These are phyloP conservation scores for Nidula microcarpa DNA, from an alignment of 768 basidiomycete species.

Conservation along the genomic window DNA sequence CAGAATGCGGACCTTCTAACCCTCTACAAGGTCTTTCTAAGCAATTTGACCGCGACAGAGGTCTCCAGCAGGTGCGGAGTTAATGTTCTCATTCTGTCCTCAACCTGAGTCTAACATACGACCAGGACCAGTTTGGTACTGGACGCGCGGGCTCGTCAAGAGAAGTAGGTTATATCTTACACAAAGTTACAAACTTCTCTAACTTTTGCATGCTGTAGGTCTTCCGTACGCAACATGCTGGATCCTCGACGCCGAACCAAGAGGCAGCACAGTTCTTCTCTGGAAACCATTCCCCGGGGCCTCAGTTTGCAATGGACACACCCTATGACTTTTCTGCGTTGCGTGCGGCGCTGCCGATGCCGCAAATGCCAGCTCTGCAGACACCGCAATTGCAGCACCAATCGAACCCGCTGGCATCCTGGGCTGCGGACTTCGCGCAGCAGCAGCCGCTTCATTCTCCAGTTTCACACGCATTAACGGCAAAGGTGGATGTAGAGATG, in stretches of 20 bases:
- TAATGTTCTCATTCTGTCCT: neutral
- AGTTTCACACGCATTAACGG: constrained; percentile 9
- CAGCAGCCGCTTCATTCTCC: constrained; percentile 23
- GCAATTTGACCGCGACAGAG: constrained; percentile 75
- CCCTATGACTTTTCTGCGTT: constrained; percentile 63
- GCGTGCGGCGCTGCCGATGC: constrained; percentile 40
- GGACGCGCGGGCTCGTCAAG: constrained; percentile 59
- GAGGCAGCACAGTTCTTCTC: constrained; percentile 75
- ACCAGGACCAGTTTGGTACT: constrained; percentile 68
- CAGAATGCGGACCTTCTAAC: constrained; percentile 86
- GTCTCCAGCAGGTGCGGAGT: constrained; percentile 63
- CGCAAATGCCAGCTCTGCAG: constrained; percentile 12
- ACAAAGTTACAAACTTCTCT: neutral
- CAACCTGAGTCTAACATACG: constrained; percentile 6
- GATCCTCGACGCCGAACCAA: constrained; percentile 42
- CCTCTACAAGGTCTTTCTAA: constrained; percentile 79
- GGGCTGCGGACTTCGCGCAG: constrained; percentile 62
- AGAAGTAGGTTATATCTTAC: constrained; percentile 40
- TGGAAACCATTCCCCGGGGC: constrained; percentile 19
- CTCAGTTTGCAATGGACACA: constrained; percentile 30
- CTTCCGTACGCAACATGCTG: constrained; percentile 54
- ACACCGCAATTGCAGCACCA: constrained; percentile 18
- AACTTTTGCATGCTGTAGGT: constrained; percentile 28
- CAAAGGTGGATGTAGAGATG: constrained; percentile 4
- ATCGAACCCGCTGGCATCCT: constrained; percentile 31